Conservation (phyloP, 2,329 filamentous ascomycete genomes). For the Penicillium sp. region DNA sequence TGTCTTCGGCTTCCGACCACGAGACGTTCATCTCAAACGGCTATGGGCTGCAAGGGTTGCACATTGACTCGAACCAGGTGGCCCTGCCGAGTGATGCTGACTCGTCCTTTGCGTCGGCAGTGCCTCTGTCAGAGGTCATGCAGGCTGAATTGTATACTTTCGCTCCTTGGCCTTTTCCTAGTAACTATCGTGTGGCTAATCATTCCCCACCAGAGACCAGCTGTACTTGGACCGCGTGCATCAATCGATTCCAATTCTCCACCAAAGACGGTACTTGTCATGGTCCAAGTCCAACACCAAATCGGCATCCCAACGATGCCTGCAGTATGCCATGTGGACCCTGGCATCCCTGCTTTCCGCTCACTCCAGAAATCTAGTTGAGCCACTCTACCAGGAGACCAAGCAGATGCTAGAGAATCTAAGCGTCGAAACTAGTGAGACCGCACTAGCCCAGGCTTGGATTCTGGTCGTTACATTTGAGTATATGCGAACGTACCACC, state of each 20-base stretch:
- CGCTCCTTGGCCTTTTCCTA: neutral
- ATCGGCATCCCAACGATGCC: slow-evolving; percentile 13
- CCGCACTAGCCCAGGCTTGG: slow-evolving; percentile 26
- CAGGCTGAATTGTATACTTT: slow-evolving; percentile 21
- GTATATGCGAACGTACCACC: slow-evolving; percentile 35
- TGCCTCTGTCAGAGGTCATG: neutral
- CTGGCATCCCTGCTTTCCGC: slow-evolving; percentile 46
- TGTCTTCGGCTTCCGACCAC: neutral
- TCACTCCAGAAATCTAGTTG: slow-evolving; percentile 19
- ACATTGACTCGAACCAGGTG: neutral
- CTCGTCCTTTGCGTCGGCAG: neutral
- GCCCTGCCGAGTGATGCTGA: neutral
- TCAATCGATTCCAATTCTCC: slow-evolving; percentile 28
- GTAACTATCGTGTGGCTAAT: neutral
- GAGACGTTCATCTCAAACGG: neutral
- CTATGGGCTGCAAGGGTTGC: neutral
- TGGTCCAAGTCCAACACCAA: slow-evolving; percentile 23
- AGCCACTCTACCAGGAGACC: slow-evolving; percentile 22
- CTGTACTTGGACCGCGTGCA: slow-evolving; percentile 35
- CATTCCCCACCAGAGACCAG: slow-evolving; percentile 24
- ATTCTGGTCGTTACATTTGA: slow-evolving; percentile 25
- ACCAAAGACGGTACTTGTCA: slow-evolving; percentile 28
- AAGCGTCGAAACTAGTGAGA: slow-evolving; percentile 12
- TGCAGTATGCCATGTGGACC: slow-evolving; percentile 34
- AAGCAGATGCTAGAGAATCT: slow-evolving; percentile 24